These are phyloP conservation scores for Blastomyces parvus DNA, from an alignment of 2,329 filamentous ascomycete genomes.

Conservation along the genomic window DNA sequence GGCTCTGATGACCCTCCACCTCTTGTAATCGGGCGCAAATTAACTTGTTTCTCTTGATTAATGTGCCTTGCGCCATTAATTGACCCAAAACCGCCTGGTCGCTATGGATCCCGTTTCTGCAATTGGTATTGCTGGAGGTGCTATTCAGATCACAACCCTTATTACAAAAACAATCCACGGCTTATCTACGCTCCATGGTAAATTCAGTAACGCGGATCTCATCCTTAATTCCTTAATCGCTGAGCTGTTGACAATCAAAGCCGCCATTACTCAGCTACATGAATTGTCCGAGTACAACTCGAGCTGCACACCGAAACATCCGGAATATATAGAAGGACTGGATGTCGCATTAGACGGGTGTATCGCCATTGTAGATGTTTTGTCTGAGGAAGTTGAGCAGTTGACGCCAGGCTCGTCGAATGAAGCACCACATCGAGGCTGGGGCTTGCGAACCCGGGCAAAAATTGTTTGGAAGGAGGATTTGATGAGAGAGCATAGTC, in stretches of 20 bases:
- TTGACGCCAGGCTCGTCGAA: slow-evolving; percentile 20
- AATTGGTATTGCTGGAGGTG: slow-evolving; percentile 28
- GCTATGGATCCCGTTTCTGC: slow-evolving; percentile 46
- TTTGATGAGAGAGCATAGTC: slow-evolving; percentile 28
- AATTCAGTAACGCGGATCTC: slow-evolving; percentile 30
- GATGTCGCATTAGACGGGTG: slow-evolving; percentile 30
- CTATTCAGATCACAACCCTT: slow-evolving; percentile 27
- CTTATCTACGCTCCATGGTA: slow-evolving; percentile 26
- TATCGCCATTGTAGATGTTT: slow-evolving; percentile 27
- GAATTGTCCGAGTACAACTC: slow-evolving; percentile 26
- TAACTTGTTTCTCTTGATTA: not conserved
- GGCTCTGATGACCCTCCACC: not conserved
- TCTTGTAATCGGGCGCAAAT: not conserved
- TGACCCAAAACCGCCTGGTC: not conserved
- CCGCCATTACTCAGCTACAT: slow-evolving; percentile 29
- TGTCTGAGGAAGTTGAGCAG: slow-evolving; percentile 27
- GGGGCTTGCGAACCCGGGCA: slow-evolving; percentile 22
- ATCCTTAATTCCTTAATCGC: slow-evolving; percentile 30
- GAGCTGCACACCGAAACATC: slow-evolving; percentile 19
- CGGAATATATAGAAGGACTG: slow-evolving; percentile 24
- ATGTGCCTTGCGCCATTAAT: not conserved
- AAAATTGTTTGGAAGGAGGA: slow-evolving; percentile 32
- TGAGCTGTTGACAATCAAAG: slow-evolving; percentile 29
- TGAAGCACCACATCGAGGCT: slow-evolving; percentile 13
- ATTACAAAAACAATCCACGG: slow-evolving; percentile 27